Percentiles rank a stretch among this genome's conserved stretches.
phyloP scores from a whole-genome alignment of 2,329 filamentous ascomycete genomes.

The Elsinoe necatrix region DNA sequence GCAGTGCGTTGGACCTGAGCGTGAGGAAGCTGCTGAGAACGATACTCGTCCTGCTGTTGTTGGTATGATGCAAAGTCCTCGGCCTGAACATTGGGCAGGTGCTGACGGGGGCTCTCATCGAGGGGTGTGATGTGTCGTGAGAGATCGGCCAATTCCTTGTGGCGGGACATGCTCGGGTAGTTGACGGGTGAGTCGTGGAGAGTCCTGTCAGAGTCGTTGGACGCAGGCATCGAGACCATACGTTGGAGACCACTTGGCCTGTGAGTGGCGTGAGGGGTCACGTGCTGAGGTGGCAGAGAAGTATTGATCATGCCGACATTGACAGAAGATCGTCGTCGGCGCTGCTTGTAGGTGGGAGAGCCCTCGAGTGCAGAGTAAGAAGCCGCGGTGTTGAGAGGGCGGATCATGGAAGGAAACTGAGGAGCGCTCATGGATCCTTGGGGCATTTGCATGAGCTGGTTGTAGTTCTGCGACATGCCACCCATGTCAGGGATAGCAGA shows the following conservation, averaged over 20 bases:
- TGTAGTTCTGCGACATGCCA: slow-evolving; percentile 64
- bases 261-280: slow-evolving; percentile 53
- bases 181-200: slow-evolving; percentile 72
- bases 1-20: slow-evolving; percentile 52
- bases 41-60: slow-evolving; percentile 36
- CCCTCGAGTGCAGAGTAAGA: slow-evolving; percentile 89
- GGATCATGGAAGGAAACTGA: slow-evolving; percentile 65
- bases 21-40: slow-evolving; percentile 44
- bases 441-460: slow-evolving; percentile 84
- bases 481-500: slow-evolving; percentile 81
- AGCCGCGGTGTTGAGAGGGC: slow-evolving; percentile 62
- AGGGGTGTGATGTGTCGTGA: slow-evolving; percentile 91
- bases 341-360: slow-evolving; percentile 97
- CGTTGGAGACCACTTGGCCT: slow-evolving; percentile 83
- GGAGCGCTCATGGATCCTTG: slow-evolving; percentile 73
- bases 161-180: slow-evolving; percentile 56
- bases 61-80: slow-evolving; percentile 59
- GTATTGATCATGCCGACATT: slow-evolving; percentile 58
- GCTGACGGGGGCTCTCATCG: slow-evolving; percentile 44
- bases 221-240: slow-evolving; percentile 77
- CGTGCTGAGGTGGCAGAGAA: slow-evolving; percentile 21
- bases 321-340: slow-evolving; percentile 85
- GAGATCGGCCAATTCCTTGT: slow-evolving; percentile 71
- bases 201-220: slow-evolving; percentile 59
- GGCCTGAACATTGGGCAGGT: slow-evolving; percentile 51